Base-by-base conservation (phyloP, 2,329 filamentous ascomycete species). In the Alternaria sp. region DNA sequence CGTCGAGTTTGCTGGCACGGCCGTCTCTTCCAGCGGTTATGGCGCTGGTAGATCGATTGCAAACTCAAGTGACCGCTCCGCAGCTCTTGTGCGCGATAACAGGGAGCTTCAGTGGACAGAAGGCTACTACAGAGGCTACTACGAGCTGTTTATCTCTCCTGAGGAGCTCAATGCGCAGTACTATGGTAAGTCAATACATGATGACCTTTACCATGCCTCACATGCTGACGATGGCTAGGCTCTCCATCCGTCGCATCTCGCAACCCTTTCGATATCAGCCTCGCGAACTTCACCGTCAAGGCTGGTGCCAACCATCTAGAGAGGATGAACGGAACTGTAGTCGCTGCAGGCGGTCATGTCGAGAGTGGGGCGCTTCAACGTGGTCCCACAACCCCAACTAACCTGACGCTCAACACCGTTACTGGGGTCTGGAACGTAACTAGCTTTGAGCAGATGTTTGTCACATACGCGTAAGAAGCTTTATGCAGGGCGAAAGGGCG, bases 41-140 rank as follows among this genome's bases (percentile, higher is more conserved):
- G 68, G 68, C 7, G 51, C 63, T n/a, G 65, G 57, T 4, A 50
- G 54, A 18, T 63, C 45, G n/a, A 68, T 69, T 37, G 67, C 65
- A 3, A 70, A 62, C 81, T 85, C 63, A 85, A 86, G 72, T 85
- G 87, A 61, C 84, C 83, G 12, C 81, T 88, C 57, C 20, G 64
- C 64, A 18, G 65, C 68, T 3, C 54, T 74, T 3, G 68, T 78
- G 3, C 73, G 74, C 49, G 79, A 84, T 37, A 92, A 91, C 73
- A 79, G 81, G 2, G 88, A 90, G 75, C 80, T 93, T 58, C 88
- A 91, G 71, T 93, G 90, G 90, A 86, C 88, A 65, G 90, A 92
- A 65, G 80, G 88, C 1, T 92, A 90, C 76, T 93, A 92, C 77
- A 83, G 90, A 18, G 91, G 90, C 1, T 93, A 93, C 78, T 92